Conservation (phyloP, 495 filamentous ascomycete genomes). For the Podospora appendiculata region DNA sequence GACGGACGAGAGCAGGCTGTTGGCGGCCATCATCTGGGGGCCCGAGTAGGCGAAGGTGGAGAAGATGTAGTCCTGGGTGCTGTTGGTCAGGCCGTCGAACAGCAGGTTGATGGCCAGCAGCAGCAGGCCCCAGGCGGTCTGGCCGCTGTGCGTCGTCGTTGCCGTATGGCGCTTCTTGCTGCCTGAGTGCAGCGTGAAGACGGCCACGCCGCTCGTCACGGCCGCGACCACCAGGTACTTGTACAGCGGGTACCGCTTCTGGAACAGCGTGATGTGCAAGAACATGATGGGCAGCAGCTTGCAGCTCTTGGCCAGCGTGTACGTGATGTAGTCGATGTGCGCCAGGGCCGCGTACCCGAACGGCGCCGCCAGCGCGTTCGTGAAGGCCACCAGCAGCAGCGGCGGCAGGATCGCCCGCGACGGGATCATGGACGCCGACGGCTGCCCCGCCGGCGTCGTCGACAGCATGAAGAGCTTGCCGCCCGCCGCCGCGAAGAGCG, state of each 20-base stretch:
- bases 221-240: constrained; percentile 90
- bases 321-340: constrained; percentile 98
- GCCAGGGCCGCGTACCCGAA: constrained; percentile 91
- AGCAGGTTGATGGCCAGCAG: constrained; percentile 87
- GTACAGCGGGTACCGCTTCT: constrained; percentile 83
- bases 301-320: constrained; percentile 95
- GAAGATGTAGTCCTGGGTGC: constrained; percentile 95
- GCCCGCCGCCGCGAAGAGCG: constrained; percentile 72
- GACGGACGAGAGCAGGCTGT: constrained; percentile 73
- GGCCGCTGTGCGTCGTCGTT: constrained; percentile 26
- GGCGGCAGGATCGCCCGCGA: constrained; percentile 52
- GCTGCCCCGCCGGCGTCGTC: constrained; percentile 45
- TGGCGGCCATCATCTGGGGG: constrained; percentile 99
- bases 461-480: constrained; percentile 74
- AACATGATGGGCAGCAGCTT: constrained; percentile 97
- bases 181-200: constrained; percentile 84
- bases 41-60: constrained; percentile 68
- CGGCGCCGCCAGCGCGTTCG: constrained; percentile 78
- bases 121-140: constrained; percentile 65
- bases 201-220: constrained; percentile 86
- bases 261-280: constrained; percentile 87
- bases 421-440: constrained; percentile 66
- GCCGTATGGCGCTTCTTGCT: constrained; percentile 46
- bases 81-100: constrained; percentile 93
- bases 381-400: constrained; percentile 79